These are phyloP conservation scores for Quercus aquifolioides DNA, from an alignment of 306 rosid species.

Conservation along the genomic window DNA sequence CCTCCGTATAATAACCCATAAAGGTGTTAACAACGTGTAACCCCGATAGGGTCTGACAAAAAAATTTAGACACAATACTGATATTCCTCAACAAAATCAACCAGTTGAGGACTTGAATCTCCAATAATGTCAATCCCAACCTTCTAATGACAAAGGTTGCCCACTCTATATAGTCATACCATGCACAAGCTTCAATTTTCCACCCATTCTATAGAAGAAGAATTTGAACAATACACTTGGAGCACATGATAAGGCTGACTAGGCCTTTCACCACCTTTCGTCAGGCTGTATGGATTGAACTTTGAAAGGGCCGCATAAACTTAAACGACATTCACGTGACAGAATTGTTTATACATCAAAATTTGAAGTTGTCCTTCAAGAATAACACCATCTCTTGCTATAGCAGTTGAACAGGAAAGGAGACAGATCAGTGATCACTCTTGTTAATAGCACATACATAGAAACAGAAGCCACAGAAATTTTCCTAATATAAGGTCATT, in stretches of 20 bases:
- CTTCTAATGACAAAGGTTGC: background rate
- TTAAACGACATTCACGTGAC: background rate
- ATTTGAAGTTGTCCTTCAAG: slow-evolving; percentile 71
- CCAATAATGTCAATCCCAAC: background rate
- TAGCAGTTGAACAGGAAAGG: slow-evolving; percentile 1
- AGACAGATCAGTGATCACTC: background rate
- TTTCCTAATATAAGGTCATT: background rate
- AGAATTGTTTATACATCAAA: slow-evolving; percentile 33
- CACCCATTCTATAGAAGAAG: background rate
- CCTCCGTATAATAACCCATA: background rate
- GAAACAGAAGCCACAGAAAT: background rate
- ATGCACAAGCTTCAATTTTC: background rate
- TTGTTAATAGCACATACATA: background rate
- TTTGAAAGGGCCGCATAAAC: background rate
- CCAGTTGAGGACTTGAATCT: background rate
- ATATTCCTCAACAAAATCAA: background rate
- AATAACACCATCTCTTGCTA: slow-evolving; percentile 85
- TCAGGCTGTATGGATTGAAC: background rate
- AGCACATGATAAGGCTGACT: background rate
- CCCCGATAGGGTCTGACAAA: background rate
- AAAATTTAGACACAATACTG: background rate
- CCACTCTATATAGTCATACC: background rate
- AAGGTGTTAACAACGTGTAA: background rate
- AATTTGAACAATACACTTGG: background rate
- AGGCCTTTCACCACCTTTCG: background rate